Percentiles rank a stretch among this genome's conserved stretches.
Evolutionary conservation across 768 basidiomycete species (phyloP).

Genomic region (Amyloporia xantha): DNA sequence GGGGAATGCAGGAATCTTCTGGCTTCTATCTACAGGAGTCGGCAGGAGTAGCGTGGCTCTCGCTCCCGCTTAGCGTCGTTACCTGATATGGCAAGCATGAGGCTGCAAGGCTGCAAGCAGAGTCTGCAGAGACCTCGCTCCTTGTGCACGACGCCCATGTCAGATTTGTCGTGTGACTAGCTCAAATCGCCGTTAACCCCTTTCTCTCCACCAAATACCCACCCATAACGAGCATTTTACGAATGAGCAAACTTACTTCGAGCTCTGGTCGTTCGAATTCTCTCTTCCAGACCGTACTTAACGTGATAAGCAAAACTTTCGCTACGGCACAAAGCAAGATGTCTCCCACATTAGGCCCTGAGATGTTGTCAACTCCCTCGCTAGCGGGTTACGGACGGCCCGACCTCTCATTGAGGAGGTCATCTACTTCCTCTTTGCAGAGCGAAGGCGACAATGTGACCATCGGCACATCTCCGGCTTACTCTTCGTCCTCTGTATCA

Average conservation of each 20-base stretch:
- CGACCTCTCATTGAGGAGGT: constrained; percentile 6
- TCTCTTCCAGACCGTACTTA: constrained; percentile 4
- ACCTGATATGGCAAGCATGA: not conserved
- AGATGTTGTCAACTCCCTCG: constrained; percentile 9
- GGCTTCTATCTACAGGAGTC: too few species aligned
- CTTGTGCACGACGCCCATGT: not conserved
- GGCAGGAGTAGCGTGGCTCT: too few species aligned
- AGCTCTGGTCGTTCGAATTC: not conserved
- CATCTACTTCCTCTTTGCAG: constrained; percentile 12
- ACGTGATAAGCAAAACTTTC: constrained; percentile 11
- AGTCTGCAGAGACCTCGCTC: not conserved
- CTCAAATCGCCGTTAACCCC: too few species aligned
- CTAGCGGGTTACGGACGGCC: constrained; percentile 5
- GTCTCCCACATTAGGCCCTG: constrained; percentile 18
- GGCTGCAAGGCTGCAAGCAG: not conserved
- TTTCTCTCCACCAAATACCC: not conserved
- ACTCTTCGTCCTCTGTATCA: constrained; percentile 26
- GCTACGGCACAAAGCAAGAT: constrained; percentile 8
- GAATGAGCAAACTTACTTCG: not conserved
- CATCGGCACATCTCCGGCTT: constrained; percentile 20
- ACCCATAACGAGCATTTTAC: not conserved
- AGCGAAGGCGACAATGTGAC: constrained; percentile 12
- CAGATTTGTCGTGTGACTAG: not conserved
- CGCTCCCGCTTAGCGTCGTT: not conserved
- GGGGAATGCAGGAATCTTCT: too few species aligned